phyloP scores from a whole-genome alignment of 805 yeast species.

The Ogataea angusta region DNA sequence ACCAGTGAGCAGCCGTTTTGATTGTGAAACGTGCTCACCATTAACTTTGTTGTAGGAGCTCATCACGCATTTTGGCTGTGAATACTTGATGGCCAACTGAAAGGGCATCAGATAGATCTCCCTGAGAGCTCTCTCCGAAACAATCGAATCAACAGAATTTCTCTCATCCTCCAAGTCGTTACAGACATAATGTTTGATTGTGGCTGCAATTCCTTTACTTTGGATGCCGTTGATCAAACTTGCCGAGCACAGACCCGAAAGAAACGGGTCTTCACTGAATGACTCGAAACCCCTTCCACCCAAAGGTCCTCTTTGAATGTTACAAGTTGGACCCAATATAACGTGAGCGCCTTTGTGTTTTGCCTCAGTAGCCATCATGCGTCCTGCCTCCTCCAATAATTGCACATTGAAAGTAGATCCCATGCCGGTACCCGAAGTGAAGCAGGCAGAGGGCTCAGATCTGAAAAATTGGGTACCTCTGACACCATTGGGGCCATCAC shows the following conservation, averaged over 20 bases:
- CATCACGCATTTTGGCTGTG: conserved; percentile 58
- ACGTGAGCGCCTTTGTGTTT: conserved; percentile 43
- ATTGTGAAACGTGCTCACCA: conserved; percentile 56
- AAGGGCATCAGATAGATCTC: conserved; percentile 65
- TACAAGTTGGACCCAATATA: conserved; percentile 37
- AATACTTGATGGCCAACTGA: conserved; percentile 52
- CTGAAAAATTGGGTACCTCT: conserved; percentile 44
- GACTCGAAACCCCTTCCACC: conserved; percentile 35
- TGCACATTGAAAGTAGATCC: conserved; percentile 44
- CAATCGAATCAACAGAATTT: conserved; percentile 43
- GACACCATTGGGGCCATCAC: conserved; percentile 50
- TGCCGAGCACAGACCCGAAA: conserved; percentile 49
- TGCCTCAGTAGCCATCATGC: conserved; percentile 44
- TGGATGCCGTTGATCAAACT: conserved; percentile 55
- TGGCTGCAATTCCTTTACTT: conserved; percentile 47
- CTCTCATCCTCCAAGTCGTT: conserved; percentile 63
- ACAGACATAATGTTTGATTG: conserved; percentile 62
- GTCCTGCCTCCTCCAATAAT: conserved; percentile 38
- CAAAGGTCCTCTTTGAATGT: conserved; percentile 43
- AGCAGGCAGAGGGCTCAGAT: conserved; percentile 42
- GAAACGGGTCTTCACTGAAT: conserved; percentile 23
- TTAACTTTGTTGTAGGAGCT: conserved; percentile 62
- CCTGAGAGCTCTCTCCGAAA: conserved; percentile 61
- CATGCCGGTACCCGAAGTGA: conserved; percentile 48
- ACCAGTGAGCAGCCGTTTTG: conserved; percentile 41